Evolutionary conservation across 768 basidiomycete species (phyloP), one percentile per base, ranked within the genome.

Genomic region (Lactarius pseudohatsudake): DNA sequence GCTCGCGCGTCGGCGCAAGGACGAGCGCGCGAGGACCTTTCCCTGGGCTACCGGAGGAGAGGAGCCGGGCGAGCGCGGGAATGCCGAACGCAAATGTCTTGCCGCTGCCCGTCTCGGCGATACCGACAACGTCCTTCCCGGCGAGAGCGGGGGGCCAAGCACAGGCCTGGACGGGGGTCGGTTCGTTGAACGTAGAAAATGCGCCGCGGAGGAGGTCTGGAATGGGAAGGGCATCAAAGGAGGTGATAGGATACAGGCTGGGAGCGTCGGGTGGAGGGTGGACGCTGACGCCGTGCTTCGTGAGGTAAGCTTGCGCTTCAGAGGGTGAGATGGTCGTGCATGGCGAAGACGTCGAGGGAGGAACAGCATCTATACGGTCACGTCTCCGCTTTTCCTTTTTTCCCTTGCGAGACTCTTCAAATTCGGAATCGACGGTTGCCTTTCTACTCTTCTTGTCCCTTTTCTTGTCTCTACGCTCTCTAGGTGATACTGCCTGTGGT

Each of bases 71-170:
- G 50, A 96, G 81, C 2, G 93, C 95, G 13, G 97, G 97, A 50
- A 98, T 86, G 47, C 94, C 96, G 74, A 99, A 99, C 1, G 94
- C 92, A 18, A 98, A 84, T 0, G 97, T 99, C 80, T 99, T 99
- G 16, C 97, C 97, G 73, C 92, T 93, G 69, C 96, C 96, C 2
- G 96, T 98, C 80, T 98, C 96, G 8, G 96, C 96, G 67, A 98
- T 93, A 58, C 96, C 96, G 36, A 98, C 88, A 0, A 96, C 92
- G 75, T 98, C 92, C n/a, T 81, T 81, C 0, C 91, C 91, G 28
- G 83, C 80, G 30, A 98, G 79, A 7, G 92, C 87, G 40, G 91
- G 87, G 2, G 96, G 94, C 96, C 96, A 98, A 15, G 95, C 86
- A 71, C 93, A 96, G 7, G 94, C 89, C 75, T 99, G 97, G 62